Evolutionary conservation across 2,329 filamentous ascomycete species (phyloP), one percentile per base, ranked within the genome.

Genomic region (Graphilbum fragrans): DNA sequence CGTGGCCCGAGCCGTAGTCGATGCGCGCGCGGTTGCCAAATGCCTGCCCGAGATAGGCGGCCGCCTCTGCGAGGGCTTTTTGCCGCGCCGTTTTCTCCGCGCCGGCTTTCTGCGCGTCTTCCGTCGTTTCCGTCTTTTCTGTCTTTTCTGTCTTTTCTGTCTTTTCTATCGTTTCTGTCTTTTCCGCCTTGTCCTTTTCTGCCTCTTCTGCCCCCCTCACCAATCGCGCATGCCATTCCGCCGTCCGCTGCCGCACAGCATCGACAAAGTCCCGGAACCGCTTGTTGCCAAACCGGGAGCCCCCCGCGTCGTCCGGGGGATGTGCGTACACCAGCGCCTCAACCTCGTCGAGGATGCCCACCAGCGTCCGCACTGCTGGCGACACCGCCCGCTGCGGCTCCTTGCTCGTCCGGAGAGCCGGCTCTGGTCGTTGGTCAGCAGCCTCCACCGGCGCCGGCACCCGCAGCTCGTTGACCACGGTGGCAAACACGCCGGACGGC

Each of bases 1-100:
- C 92, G 60, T 98, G 92, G 3, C 92, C 92, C 1, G 87, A 95
- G 39, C 92, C 92, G 59, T 98, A 98, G 64, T 98, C 92, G 54
- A 98, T 92, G 33, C 90, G 77, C 39, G 75, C 74, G 35, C 80
- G 74, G 56, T 94, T 94, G 36, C 92, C 92, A 49, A 96, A 88
- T 0, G 84, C 81, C 54, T 94, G 75, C 48, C 74, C 64, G 27
- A 98, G 70, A 61, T 98, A 98, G 23, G 80, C 77, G 1, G 81
- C 80, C 5, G 83, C 66, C 57, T 98, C 92, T 3, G 70, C 62
- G 37, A 81, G 68, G 14, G 82, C n/a, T 12, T 34, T 19, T 34
- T 34, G n/a, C 19, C 32, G 9, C 31, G 7, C 31, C 16, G 6
- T 7, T 34, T 17, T 16, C 32, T 19, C 19, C 7, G 32, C 35